Conservation (phyloP, 805 yeast genomes). For the Pichia exigua region DNA sequence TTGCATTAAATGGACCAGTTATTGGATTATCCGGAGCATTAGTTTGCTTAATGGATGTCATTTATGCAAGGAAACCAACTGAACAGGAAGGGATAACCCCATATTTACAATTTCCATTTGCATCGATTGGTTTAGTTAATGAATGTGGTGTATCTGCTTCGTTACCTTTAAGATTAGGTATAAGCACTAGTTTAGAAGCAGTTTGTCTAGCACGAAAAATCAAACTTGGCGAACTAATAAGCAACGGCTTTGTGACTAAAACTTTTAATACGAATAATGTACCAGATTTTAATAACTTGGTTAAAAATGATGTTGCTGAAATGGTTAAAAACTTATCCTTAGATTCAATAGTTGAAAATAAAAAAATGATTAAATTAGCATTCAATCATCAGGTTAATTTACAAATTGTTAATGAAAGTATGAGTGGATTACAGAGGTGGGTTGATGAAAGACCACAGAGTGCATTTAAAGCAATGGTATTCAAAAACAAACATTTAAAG, state of each 20-base stretch:
- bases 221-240: slow-evolving; percentile 44
- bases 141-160: slow-evolving; percentile 75
- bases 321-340: slow-evolving; percentile 38
- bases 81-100: not conserved
- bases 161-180: slow-evolving; percentile 61
- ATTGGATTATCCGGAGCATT: slow-evolving; percentile 72
- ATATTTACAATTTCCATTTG: slow-evolving; percentile 64
- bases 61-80: slow-evolving; percentile 39
- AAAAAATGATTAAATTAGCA: slow-evolving; percentile 32
- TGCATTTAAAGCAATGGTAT: slow-evolving; percentile 26
- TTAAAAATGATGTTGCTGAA: slow-evolving; percentile 29
- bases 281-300: slow-evolving; percentile 37
- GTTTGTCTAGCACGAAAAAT: slow-evolving; percentile 63
- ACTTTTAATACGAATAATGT: slow-evolving; percentile 33
- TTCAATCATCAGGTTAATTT: slow-evolving; percentile 32
- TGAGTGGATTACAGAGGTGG: slow-evolving; percentile 65
- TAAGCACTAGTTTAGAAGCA: slow-evolving; percentile 66
- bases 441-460: slow-evolving; percentile 63
- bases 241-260: slow-evolving; percentile 56
- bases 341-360: slow-evolving; percentile 38
- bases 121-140: slow-evolving; percentile 72
- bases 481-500: slow-evolving; percentile 1
- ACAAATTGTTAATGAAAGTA: slow-evolving; percentile 58
- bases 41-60: slow-evolving; percentile 67
- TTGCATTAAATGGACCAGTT: slow-evolving; percentile 81